Percentiles rank a stretch among this genome's conserved stretches.
Evolutionary conservation across 148 eudicot species (phyloP).

Genomic region (Chenopodium formosanum): DNA sequence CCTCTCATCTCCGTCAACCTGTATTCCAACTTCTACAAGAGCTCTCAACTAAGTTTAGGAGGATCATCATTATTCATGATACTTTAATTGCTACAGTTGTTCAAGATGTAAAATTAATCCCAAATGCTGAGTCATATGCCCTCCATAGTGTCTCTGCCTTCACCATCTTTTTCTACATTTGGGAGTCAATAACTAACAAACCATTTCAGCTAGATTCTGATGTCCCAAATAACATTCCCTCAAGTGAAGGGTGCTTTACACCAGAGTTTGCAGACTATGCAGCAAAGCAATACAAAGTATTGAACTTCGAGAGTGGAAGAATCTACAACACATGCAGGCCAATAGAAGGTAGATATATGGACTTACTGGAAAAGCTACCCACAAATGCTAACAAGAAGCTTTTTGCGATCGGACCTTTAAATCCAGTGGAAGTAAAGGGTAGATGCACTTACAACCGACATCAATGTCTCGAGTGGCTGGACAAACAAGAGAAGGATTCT

Average conservation of each 20-base stretch:
- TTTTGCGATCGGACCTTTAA: constrained; percentile 52
- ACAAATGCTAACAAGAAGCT: constrained; percentile 24
- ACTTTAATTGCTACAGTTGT: constrained; percentile 41
- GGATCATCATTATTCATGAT: constrained; percentile 52
- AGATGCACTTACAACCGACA: constrained; percentile 14
- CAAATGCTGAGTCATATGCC: constrained; percentile 51
- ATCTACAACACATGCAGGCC: constrained; percentile 41
- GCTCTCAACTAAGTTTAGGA: constrained; percentile 32
- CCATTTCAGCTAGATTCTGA: constrained; percentile 29
- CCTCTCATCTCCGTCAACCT: constrained; percentile 36
- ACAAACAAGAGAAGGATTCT: constrained; percentile 13
- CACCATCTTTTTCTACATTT: constrained; percentile 24
- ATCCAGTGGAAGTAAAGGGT: constrained; percentile 17
- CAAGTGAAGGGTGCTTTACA: constrained; percentile 36
- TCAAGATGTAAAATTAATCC: constrained; percentile 38
- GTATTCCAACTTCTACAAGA: constrained; percentile 29
- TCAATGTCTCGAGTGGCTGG: constrained; percentile 50
- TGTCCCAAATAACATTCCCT: constrained; percentile 13
- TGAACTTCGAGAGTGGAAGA: constrained; percentile 35
- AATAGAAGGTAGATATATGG: constrained; percentile 43
- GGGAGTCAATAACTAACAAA: constrained; percentile 32
- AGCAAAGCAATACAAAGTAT: constrained; percentile 18
- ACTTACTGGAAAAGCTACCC: constrained; percentile 29
- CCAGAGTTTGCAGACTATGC: constrained; percentile 30
- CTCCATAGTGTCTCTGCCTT: constrained; percentile 49